phyloP scores from a whole-genome alignment of 495 filamentous ascomycete genomes.

The Neurospora sp. region DNA sequence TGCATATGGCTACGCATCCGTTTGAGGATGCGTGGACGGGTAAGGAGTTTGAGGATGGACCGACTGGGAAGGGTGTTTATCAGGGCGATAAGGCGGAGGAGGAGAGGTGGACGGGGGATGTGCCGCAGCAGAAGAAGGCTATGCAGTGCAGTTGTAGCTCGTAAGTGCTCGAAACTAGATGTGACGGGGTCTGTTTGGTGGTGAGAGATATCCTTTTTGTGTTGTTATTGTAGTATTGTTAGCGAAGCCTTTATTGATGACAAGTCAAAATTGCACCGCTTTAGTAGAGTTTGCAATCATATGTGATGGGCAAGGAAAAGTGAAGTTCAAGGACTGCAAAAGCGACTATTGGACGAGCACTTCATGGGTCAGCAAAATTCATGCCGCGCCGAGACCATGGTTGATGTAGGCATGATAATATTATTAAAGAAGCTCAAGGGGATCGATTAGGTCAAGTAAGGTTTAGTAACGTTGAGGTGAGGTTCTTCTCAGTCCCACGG shows the following conservation, averaged over 20 bases:
- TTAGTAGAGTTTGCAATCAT: neutral
- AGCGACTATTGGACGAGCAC: neutral
- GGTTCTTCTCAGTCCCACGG: neutral
- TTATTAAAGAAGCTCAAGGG: neutral
- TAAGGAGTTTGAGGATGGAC: constrained; percentile 19
- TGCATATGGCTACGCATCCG: constrained; percentile 72
- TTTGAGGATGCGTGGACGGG: constrained; percentile 72
- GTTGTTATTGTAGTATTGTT: neutral
- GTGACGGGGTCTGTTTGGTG: neutral
- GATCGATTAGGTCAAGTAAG: neutral
- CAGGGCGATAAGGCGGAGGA: constrained; percentile 61
- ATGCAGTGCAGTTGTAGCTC: constrained; percentile 87
- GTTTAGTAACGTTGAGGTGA: neutral
- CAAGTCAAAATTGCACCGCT: neutral
- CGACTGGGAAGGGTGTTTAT: constrained; percentile 12
- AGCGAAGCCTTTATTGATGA: neutral
- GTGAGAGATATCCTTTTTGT: neutral
- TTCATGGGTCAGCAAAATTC: neutral
- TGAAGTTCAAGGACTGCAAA: neutral
- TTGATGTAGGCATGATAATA: neutral
- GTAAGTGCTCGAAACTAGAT: constrained; percentile 7
- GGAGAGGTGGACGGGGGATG: constrained; percentile 76
- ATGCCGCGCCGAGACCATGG: neutral
- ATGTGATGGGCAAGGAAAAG: neutral
- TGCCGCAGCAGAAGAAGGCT: constrained; percentile 62